phyloP scores from a whole-genome alignment of 164 flowering plant genomes.

The Magnolia kwangsiensis region DNA sequence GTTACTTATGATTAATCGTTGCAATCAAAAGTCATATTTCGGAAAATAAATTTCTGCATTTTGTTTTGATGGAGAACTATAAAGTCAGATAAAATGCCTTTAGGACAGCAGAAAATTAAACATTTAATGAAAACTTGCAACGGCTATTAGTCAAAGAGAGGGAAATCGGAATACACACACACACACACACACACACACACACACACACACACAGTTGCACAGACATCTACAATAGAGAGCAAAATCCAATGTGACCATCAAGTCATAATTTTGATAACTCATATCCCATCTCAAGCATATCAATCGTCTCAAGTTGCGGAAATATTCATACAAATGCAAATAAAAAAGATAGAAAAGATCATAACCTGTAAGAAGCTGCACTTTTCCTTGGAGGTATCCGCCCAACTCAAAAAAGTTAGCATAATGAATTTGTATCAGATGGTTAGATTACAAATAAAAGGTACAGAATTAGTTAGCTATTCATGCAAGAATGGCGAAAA shows the following conservation, averaged over 20 bases:
- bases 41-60: too few relatives aligned
- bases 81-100: not conserved
- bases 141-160: too few relatives aligned
- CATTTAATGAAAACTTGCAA: too few relatives aligned
- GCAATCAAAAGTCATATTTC: not conserved
- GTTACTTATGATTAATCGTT: not conserved
- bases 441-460: not conserved
- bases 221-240: not conserved
- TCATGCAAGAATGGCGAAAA: not conserved
- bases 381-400: conserved; percentile 96
- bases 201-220: too few relatives aligned
- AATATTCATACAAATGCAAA: not conserved
- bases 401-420: conserved; percentile 18
- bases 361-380: conserved; percentile 96
- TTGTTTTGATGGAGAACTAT: not conserved
- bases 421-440: conserved; percentile 11
- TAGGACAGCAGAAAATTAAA: too few relatives aligned
- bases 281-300: not conserved
- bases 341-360: not conserved
- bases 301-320: not conserved
- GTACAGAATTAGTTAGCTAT: not conserved
- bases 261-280: not conserved
- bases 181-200: too few relatives aligned
- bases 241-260: not conserved
- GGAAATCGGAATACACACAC: too few relatives aligned